Evolutionary conservation across 1,284 basidiomycete genomes (phyloP).

Genomic region (Ustilago vetiveriae): DNA sequence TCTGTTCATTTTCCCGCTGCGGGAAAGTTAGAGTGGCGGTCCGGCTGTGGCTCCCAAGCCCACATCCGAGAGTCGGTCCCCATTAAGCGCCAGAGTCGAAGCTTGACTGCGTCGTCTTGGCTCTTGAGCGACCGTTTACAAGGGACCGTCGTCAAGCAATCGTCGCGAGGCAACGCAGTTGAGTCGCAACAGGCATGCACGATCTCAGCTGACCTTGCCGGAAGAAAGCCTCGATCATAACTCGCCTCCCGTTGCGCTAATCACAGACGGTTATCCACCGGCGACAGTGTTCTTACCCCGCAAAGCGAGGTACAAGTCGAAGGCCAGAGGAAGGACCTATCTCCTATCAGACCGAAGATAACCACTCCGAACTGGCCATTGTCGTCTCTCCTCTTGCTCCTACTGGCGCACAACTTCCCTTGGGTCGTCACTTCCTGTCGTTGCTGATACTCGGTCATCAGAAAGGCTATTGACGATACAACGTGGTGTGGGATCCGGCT

Average conservation of each 20-base stretch:
- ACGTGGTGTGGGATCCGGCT: neutral
- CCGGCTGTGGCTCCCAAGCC: too few species aligned
- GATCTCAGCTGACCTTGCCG: neutral
- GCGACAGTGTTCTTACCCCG: slow-evolving; percentile 3
- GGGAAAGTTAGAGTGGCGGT: neutral
- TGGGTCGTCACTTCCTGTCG: too few species aligned
- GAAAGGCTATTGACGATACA: neutral
- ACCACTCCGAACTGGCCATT: neutral
- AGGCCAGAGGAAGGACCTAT: slow-evolving; percentile 11
- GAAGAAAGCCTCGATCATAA: too few species aligned
- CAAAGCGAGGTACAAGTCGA: neutral
- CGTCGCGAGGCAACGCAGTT: neutral
- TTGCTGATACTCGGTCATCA: neutral
- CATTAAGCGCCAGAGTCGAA: neutral
- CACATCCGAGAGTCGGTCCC: neutral
- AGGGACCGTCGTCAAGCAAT: neutral
- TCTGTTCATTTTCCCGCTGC: too few species aligned
- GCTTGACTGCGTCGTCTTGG: neutral
- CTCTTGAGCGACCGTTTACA: too few species aligned
- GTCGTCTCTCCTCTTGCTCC: too few species aligned
- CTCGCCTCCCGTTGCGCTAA: too few species aligned
- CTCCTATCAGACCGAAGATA: slow-evolving; percentile 33
- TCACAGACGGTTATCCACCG: neutral
- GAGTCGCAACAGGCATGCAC: neutral
- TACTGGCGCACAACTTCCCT: too few species aligned